Conservation (phyloP, 1,284 basidiomycete species). For the Austroboletus sp. region DNA sequence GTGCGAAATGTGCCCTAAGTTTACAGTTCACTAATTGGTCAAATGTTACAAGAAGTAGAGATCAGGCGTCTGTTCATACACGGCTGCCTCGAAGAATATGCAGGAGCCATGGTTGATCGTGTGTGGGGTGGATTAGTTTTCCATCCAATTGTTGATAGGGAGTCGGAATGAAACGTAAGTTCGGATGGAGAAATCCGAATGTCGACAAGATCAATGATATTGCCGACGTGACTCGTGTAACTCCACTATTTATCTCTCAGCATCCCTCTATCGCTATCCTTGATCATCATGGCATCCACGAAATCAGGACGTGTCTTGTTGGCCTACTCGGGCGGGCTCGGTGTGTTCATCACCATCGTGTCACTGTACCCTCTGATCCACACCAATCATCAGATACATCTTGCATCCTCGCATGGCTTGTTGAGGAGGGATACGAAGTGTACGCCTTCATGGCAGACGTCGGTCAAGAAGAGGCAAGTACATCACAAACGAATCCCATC, state of each 20-base stretch:
- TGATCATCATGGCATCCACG: constrained; percentile 11
- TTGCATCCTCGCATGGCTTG: constrained; percentile 94
- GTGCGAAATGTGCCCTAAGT: too few species aligned
- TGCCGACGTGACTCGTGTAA: too few species aligned
- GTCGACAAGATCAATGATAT: too few species aligned
- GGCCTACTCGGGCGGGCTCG: constrained; percentile 96
- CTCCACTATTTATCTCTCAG: not conserved
- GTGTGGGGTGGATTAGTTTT: too few species aligned
- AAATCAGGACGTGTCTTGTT: constrained; percentile 75
- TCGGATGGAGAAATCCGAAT: too few species aligned
- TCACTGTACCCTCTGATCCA: constrained; percentile 1
- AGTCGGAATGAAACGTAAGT: too few species aligned
- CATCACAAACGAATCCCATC: not conserved
- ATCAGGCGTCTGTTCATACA: too few species aligned
- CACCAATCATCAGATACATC: constrained; percentile 57
- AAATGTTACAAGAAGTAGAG: too few species aligned
- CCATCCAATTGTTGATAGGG: too few species aligned
- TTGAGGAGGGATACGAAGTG: constrained; percentile 96
- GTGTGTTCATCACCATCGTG: constrained; percentile 44
- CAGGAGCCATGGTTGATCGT: too few species aligned
- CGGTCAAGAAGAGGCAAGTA: constrained; percentile 85
- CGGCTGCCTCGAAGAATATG: too few species aligned
- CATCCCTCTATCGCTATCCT: not conserved
- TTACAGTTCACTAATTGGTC: too few species aligned
- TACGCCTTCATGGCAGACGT: constrained; percentile 99